Base-by-base conservation (phyloP, 768 basidiomycete species). In the Cyathus striatus region DNA sequence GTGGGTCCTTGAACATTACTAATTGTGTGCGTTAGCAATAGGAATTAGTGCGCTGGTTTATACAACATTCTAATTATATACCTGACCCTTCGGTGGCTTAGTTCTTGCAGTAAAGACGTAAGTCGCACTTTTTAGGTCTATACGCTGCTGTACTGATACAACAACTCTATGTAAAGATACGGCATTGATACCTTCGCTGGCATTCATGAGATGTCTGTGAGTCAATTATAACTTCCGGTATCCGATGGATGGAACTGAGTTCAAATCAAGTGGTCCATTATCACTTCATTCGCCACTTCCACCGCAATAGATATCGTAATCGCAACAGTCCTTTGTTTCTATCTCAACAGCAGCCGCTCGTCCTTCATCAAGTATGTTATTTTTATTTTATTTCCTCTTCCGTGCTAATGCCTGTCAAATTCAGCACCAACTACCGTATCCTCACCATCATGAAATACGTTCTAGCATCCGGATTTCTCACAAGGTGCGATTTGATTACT, bases 51-150 rank as follows among this genome's bases (percentile, higher is more conserved):
- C 23, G 52, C 38, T 2, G 18, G 20, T 23, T 4, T 4, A 2
- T 21, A 7, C 18, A 7, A 9, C 18, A 7, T 9, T 37, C 13
- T 42, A 17, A 12, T 33, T 27, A 42, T 10, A 12, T 42, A 33
- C 26, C n/a, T 30, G 4, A 16, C n/a, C n/a, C n/a, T 2, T 26
- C 32, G 23, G 32, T 16, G 21, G 20, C 25, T n/a, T 32, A 57
- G 56, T 47, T 30, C 48, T 57, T 6, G 49, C 46, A 20, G 42
- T 48, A 12, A 50, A 57, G 38, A 51, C 51, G 56, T 57, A 33
- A 10, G 41, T 22, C 32, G 18, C 23, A 6, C 10, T 24, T 35
- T 16, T 12, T 30, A 17, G 13, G 37, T 13, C 30, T 32, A 32
- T 13, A 24, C 12, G 14, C 10, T 14, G 35, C n/a, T 5, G 5